Evolutionary conservation across 2,329 filamentous ascomycete species (phyloP), one percentile per base, ranked within the genome.

Genomic region (Colletotrichum tofieldiae): DNA sequence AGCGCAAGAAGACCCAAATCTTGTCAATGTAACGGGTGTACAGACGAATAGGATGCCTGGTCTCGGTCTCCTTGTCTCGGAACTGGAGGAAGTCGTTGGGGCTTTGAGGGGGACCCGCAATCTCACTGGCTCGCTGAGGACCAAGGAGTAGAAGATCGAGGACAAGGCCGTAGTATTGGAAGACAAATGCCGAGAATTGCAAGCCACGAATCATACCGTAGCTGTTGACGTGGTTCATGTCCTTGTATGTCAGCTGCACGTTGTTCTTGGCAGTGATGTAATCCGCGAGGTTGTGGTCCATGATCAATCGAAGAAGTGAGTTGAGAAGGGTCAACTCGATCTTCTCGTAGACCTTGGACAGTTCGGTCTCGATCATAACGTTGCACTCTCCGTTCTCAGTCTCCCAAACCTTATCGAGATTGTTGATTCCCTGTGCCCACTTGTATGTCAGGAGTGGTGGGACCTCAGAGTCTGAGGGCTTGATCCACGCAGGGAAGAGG

Each of bases 211-310:
- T 98, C 93, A 99, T 93, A 77, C 96, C 96, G 80, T 98, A 99
- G 80, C 94, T 97, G 84, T 99, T 99, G 80, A 97, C 96, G 79
- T 99, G 96, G 80, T 98, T 98, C 96, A 99, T 99, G 78, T 99
- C 96, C 86, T 99, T 99, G 87, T 99, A 99, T 74, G 97, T 98
- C 74, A 99, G 89, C 81, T 98, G 96, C 16, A 99, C 96, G 79
- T 99, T 99, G 87, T 99, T 99, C 90, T 99, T 99, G 47, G 96
- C 95, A 1, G 96, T 98, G 79, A 99, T 99, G 84, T 99, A 99
- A 82, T 99, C 97, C 6, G 96, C 96, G 84, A 99, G 84, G 81
- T 99, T 99, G 87, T 99, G 96, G 78, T 99, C 97, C 97, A 99
- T 99, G 81, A 99, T 98, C 76, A 99, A 85, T 59, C 96, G 91